phyloP scores from a whole-genome alignment of 345 rosid genomes.

The Eutrema yunnanense region DNA sequence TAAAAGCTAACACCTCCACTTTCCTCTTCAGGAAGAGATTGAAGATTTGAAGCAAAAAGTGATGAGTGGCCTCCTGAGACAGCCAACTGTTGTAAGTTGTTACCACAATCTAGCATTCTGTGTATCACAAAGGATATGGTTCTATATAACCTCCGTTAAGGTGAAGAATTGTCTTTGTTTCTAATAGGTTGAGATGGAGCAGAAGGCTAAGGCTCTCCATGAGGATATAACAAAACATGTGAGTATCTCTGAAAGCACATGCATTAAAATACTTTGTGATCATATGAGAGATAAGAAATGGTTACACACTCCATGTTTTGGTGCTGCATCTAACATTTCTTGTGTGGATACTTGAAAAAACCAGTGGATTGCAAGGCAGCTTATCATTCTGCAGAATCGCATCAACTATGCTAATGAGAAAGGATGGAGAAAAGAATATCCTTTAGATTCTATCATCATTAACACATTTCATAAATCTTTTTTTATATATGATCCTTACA shows the following conservation, averaged over 20 bases:
- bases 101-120: neutral
- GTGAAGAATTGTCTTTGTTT: neutral
- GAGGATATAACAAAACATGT: slow-evolving; percentile 30
- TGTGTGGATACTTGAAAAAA: neutral
- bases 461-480: neutral
- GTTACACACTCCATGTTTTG: neutral
- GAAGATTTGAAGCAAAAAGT: slow-evolving; percentile 22
- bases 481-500: neutral
- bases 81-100: slow-evolving; percentile 29
- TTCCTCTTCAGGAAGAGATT: slow-evolving; percentile 26
- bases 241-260: slow-evolving; percentile 11
- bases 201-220: slow-evolving; percentile 26
- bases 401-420: slow-evolving; percentile 27
- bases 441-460: slow-evolving; percentile 1
- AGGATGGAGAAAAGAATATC: slow-evolving; percentile 33
- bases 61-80: slow-evolving; percentile 17
- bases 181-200: slow-evolving; percentile 20
- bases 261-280: neutral
- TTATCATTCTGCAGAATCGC: slow-evolving; percentile 21
- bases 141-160: neutral
- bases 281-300: neutral
- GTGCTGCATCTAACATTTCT: slow-evolving; percentile 7
- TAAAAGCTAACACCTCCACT: neutral
- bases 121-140: neutral
- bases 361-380: slow-evolving; percentile 32